A percentile compares a stretch with the other conserved stretches of the same genome.
These are phyloP conservation scores for Calocybe indica DNA, from an alignment of 768 basidiomycete species.

Conservation along the genomic window DNA sequence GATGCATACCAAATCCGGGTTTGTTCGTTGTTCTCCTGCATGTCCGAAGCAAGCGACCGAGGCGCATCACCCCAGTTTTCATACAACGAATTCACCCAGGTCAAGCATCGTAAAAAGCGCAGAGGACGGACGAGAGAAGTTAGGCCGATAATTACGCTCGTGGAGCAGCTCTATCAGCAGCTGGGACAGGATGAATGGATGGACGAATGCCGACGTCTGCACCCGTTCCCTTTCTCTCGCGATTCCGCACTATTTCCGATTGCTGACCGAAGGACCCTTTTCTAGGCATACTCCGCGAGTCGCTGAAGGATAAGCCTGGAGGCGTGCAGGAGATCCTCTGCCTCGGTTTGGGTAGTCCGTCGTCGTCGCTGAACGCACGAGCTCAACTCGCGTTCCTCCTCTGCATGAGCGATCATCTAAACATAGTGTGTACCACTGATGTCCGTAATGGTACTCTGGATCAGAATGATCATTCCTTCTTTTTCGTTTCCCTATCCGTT, in stretches of 20 bases:
- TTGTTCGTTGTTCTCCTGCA: no score
- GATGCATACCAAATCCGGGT: no score
- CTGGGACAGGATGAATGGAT: conserved; percentile 49
- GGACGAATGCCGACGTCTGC: conserved; percentile 48
- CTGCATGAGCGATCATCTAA: conserved; percentile 42
- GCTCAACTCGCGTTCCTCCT: conserved; percentile 66
- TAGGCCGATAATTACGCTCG: conserved; percentile 26
- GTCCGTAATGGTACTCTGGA: no score
- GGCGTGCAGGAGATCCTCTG: conserved; percentile 40
- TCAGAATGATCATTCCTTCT: no score
- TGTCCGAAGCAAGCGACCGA: not conserved
- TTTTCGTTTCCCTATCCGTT: no score
- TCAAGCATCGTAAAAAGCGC: conserved; percentile 47
- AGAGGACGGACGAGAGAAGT: conserved; percentile 30
- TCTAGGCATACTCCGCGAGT: conserved; percentile 31
- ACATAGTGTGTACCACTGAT: conserved; percentile 47
- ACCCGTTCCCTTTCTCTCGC: not conserved
- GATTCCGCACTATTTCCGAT: conserved; percentile 3
- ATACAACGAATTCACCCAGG: conserved; percentile 47
- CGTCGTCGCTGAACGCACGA: conserved; percentile 51
- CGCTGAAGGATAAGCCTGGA: conserved; percentile 21
- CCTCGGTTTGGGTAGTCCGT: conserved; percentile 73
- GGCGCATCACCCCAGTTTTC: conserved; percentile 27
- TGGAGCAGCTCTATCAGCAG: conserved; percentile 40
- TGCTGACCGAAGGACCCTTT: conserved; percentile 7